Evolutionary conservation across 2,329 filamentous ascomycete genomes (phyloP).

Genomic region (Byssothecium circinans): DNA sequence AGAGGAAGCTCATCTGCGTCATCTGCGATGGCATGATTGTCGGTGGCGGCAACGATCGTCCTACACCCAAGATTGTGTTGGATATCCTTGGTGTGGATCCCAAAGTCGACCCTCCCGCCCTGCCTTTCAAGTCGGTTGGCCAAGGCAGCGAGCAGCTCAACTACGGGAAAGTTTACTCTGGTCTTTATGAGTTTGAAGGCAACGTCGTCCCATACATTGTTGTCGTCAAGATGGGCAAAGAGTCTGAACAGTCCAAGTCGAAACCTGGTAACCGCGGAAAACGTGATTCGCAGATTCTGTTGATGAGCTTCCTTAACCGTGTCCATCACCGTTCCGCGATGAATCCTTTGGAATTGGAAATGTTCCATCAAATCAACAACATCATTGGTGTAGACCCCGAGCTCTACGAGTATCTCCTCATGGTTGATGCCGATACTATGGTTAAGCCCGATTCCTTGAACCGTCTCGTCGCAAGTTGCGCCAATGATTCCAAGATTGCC

Average conservation of each 20-base stretch:
- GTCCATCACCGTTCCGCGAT: conserved; percentile 93
- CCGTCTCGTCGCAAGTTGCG: conserved; percentile 86
- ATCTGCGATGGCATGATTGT: conserved; percentile 98
- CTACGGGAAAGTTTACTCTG: conserved; percentile 97
- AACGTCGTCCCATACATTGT: conserved; percentile 97
- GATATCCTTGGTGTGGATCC: conserved; percentile 97
- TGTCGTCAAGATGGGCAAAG: conserved; percentile 94
- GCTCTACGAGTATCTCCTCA: conserved; percentile 93
- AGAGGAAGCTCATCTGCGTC: conserved; percentile 93
- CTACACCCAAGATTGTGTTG: conserved; percentile 95
- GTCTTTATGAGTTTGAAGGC: conserved; percentile 95
- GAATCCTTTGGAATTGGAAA: conserved; percentile 94
- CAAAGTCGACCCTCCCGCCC: conserved; percentile 89
- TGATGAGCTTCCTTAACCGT: conserved; percentile 97
- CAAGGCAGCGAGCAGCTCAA: conserved; percentile 90
- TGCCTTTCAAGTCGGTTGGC: conserved; percentile 93
- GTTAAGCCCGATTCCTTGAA: conserved; percentile 92
- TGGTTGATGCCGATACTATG: conserved; percentile 97
- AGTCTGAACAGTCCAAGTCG: conserved; percentile 85
- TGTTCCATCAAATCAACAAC: conserved; percentile 99
- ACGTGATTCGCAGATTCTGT: conserved; percentile 92
- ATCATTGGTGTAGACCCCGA: conserved; percentile 97
- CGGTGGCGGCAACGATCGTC: conserved; percentile 91
- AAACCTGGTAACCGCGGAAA: conserved; percentile 99
- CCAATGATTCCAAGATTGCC: conserved; percentile 92